phyloP scores from a whole-genome alignment of 805 yeast genomes.

The Limtongia smithiae region DNA sequence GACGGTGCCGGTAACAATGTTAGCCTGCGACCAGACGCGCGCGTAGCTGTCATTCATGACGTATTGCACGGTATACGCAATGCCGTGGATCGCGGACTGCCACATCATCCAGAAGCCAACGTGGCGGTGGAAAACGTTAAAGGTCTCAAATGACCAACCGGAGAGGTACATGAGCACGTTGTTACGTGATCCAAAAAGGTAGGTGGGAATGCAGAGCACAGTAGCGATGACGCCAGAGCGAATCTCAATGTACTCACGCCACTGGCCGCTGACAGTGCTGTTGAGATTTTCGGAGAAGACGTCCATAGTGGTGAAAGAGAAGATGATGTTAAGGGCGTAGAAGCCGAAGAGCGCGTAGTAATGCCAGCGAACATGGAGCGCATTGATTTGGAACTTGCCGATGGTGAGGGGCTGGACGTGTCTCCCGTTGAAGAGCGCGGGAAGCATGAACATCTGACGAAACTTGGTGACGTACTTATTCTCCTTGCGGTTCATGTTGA shows the following conservation, averaged over 20 bases:
- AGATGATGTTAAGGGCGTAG: constrained; percentile 35
- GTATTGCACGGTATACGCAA: no score
- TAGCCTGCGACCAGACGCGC: no score
- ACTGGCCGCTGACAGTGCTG: neutral
- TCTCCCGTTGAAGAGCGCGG: constrained; percentile 30
- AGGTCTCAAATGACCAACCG: constrained; percentile 59
- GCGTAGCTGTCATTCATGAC: no score
- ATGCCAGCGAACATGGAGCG: constrained; percentile 43
- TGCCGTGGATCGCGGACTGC: no score
- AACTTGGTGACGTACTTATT: neutral
- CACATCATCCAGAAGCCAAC: constrained; percentile 37
- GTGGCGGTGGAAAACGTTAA: constrained; percentile 63
- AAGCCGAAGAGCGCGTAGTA: constrained; percentile 39
- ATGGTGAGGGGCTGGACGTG: constrained; percentile 30
- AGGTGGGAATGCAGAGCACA: constrained; percentile 49
- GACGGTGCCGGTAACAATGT: no score
- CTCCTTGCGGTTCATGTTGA: neutral
- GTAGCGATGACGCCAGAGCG: constrained; percentile 31
- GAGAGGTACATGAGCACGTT: constrained; percentile 60
- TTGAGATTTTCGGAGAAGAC: neutral
- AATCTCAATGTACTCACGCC: neutral
- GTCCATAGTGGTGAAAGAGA: constrained; percentile 29
- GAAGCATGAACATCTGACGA: constrained; percentile 30
- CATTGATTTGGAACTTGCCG: constrained; percentile 17
- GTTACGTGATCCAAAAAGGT: constrained; percentile 68